These are phyloP conservation scores for Blastocystis hominis DNA, from an alignment of 352 stramenopile genomes.

Conservation along the genomic window DNA sequence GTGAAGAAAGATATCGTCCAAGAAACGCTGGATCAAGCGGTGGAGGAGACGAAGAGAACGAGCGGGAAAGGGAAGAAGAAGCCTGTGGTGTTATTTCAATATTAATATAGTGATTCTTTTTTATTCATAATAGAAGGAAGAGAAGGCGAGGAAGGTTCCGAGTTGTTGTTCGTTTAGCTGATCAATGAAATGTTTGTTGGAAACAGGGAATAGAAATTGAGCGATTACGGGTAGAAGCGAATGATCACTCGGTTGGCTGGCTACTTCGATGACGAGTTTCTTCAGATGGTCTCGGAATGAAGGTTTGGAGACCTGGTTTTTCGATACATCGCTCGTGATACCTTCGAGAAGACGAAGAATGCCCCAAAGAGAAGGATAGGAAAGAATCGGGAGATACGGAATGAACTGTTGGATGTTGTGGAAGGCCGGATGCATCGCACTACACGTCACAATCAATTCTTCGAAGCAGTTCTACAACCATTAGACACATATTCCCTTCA, in stretches of 20 bases:
- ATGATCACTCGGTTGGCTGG: neutral
- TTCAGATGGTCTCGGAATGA: neutral
- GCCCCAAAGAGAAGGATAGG: neutral
- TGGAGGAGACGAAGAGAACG: constrained; percentile 17
- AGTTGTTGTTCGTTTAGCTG: too few species aligned
- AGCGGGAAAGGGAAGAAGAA: constrained; percentile 8
- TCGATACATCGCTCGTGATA: neutral
- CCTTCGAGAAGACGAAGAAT: neutral
- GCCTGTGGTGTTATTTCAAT: neutral
- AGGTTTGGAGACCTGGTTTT: neutral
- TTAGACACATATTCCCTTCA: neutral
- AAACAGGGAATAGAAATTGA: neutral
- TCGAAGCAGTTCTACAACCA: neutral
- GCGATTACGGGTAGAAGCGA: neutral
- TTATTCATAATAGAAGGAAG: too few species aligned
- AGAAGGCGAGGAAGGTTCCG: too few species aligned
- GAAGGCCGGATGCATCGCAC: neutral
- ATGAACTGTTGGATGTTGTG: neutral
- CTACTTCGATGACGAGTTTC: neutral
- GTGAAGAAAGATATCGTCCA: neutral
- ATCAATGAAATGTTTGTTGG: neutral
- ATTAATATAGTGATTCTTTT: neutral
- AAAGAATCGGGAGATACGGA: neutral
- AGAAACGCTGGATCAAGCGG: neutral
- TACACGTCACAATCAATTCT: neutral